These are phyloP conservation scores for Krasilnikovozyma curviuscula DNA, from an alignment of 768 basidiomycete species.

Conservation along the genomic window DNA sequence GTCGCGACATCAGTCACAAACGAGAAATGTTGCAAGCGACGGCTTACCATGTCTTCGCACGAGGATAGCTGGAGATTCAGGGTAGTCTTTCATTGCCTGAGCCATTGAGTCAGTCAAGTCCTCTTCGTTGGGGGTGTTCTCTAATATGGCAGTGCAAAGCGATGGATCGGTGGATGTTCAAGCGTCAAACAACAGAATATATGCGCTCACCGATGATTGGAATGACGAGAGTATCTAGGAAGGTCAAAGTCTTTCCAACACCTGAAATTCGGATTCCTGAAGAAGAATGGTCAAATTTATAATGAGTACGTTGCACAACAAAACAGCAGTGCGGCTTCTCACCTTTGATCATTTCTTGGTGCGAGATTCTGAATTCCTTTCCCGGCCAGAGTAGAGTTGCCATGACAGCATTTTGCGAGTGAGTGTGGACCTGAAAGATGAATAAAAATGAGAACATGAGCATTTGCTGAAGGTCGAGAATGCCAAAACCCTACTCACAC, in stretches of 20 bases:
- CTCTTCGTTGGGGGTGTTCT: constrained; percentile 78
- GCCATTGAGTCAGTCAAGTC: constrained; percentile 78
- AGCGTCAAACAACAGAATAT: no score
- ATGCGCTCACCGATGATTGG: no score
- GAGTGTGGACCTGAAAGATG: no score
- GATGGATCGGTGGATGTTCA: no score
- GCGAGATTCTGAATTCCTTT: constrained; percentile 54
- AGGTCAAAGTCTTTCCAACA: constrained; percentile 53
- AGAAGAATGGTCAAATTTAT: no score
- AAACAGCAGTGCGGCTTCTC: no score
- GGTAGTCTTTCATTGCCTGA: constrained; percentile 54
- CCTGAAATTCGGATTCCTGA: constrained; percentile 59
- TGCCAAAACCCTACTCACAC: no score
- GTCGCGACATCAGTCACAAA: background rate
- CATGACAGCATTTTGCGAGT: constrained; percentile 71
- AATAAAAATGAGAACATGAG: no score
- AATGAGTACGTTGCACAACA: no score
- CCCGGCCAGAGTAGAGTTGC: constrained; percentile 60
- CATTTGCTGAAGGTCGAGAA: no score
- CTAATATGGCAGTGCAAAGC: no score
- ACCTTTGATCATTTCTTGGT: constrained; percentile 91
- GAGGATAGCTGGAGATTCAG: constrained; percentile 56
- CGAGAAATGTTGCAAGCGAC: background rate
- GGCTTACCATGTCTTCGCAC: constrained; percentile 49
- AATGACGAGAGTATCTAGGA: constrained; percentile 63